Evolutionary conservation across 2,329 filamentous ascomycete species (phyloP).

Genomic region (Zymoseptoria passerinii): DNA sequence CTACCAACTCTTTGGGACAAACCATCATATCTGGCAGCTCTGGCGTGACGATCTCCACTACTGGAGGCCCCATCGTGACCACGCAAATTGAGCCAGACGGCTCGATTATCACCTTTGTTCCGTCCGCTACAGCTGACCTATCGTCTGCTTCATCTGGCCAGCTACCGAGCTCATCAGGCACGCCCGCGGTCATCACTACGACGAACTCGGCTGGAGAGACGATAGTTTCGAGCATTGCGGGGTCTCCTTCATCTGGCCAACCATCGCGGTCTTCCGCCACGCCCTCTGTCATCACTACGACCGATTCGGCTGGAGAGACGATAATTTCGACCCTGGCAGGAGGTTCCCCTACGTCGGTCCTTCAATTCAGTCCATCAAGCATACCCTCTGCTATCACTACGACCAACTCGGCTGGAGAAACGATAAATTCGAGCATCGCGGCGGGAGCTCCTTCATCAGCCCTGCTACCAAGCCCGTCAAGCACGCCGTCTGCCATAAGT

Average conservation of each 20-base stretch:
- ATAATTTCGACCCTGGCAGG: background rate
- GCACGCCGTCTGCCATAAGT: background rate
- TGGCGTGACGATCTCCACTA: background rate
- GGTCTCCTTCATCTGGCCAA: no score
- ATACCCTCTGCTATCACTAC: background rate
- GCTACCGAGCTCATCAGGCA: background rate
- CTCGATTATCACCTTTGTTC: background rate
- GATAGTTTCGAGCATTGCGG: background rate
- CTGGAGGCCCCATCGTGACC: background rate
- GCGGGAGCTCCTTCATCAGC: background rate
- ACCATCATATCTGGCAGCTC: background rate
- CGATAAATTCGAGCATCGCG: background rate
- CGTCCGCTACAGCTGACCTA: background rate
- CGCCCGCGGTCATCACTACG: background rate
- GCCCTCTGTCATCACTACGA: background rate
- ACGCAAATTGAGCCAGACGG: background rate
- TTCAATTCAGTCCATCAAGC: background rate
- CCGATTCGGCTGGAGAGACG: background rate
- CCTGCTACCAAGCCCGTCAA: background rate
- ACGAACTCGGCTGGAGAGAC: background rate
- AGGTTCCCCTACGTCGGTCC: background rate
- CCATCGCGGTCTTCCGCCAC: background rate
- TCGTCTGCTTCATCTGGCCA: background rate
- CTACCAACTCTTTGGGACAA: background rate
- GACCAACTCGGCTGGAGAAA: background rate